A percentile compares a stretch with the other conserved stretches of the same genome.
Conservation (phyloP, 192 early-diverging fungal genomes). For the Lobosporangium transversale region DNA sequence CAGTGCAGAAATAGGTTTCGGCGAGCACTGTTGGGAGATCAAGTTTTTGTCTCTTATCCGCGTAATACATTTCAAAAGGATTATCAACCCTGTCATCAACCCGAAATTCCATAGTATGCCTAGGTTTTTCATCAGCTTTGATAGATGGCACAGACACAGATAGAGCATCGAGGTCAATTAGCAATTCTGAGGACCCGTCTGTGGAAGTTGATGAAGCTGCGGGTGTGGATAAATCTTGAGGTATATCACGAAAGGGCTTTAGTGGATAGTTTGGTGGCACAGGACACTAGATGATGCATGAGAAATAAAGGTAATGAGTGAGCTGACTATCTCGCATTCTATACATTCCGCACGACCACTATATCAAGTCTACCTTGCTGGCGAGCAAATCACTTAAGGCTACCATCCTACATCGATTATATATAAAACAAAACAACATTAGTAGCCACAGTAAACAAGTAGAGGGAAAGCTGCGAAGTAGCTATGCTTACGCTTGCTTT, state of each 20-base stretch:
- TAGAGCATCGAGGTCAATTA: constrained; percentile 22
- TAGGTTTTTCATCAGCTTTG: background rate
- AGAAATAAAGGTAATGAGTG: no score
- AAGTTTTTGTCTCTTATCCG: constrained; percentile 19
- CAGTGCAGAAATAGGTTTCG: constrained; percentile 1
- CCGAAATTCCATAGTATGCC: constrained; percentile 9
- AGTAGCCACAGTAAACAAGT: no score
- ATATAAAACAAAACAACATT: no score
- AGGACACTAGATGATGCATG: background rate
- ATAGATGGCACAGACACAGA: background rate
- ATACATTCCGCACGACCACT: background rate
- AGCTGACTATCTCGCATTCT: no score
- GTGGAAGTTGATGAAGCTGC: background rate
- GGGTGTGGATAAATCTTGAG: background rate
- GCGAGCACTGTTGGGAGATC: constrained; percentile 37
- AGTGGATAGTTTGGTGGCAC: background rate
- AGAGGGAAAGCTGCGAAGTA: background rate
- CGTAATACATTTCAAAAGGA: constrained; percentile 30
- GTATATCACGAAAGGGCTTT: constrained; percentile 3
- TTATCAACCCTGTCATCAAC: constrained; percentile 10
- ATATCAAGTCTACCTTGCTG: constrained; percentile 8
- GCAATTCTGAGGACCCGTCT: background rate
- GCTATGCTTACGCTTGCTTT: constrained; percentile 32
- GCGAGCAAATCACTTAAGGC: constrained; percentile 9
- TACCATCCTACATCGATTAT: no score